phyloP scores from a whole-genome alignment of 2,329 filamentous ascomycete species.

The Ambrosiella cleistominuta region DNA sequence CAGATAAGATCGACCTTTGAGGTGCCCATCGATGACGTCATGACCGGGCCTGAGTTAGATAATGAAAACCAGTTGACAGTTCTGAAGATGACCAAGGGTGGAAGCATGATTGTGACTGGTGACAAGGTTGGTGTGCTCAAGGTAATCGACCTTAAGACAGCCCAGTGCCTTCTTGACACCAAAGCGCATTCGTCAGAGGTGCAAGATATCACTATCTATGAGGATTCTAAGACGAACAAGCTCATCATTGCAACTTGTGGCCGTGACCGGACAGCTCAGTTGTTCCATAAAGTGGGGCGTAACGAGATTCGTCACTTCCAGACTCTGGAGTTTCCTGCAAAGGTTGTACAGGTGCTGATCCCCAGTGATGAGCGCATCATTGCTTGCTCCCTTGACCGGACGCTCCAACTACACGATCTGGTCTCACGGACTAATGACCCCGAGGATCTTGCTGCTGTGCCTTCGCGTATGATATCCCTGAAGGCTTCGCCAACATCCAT shows the following conservation, averaged over 20 bases:
- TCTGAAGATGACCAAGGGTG: slow-evolving; percentile 41
- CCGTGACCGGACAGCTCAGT: slow-evolving; percentile 77
- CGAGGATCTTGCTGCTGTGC: slow-evolving; percentile 56
- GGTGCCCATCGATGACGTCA: slow-evolving; percentile 50
- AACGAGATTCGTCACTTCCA: slow-evolving; percentile 58
- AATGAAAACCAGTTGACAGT: slow-evolving; percentile 40
- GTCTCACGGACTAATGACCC: slow-evolving; percentile 49
- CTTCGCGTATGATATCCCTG: slow-evolving; percentile 58
- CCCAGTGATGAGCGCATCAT: slow-evolving; percentile 61
- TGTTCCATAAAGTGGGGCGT: slow-evolving; percentile 46
- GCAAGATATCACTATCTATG: slow-evolving; percentile 59
- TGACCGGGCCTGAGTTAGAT: slow-evolving; percentile 32
- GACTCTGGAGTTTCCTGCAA: slow-evolving; percentile 81
- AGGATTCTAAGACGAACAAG: slow-evolving; percentile 31
- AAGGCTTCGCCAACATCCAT: slow-evolving; percentile 81
- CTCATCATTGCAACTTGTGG: slow-evolving; percentile 67
- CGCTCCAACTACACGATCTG: slow-evolving; percentile 64
- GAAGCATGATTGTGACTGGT: slow-evolving; percentile 56
- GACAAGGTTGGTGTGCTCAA: slow-evolving; percentile 74
- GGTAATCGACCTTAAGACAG: slow-evolving; percentile 45
- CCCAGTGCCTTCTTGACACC: slow-evolving; percentile 47
- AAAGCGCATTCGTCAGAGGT: slow-evolving; percentile 81
- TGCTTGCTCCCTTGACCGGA: slow-evolving; percentile 78
- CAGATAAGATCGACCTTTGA: slow-evolving; percentile 44
- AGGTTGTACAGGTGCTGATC: slow-evolving; percentile 57